Evolutionary conservation across 257 asterid species (phyloP).

Genomic region (Phtheirospermum japonicum): DNA sequence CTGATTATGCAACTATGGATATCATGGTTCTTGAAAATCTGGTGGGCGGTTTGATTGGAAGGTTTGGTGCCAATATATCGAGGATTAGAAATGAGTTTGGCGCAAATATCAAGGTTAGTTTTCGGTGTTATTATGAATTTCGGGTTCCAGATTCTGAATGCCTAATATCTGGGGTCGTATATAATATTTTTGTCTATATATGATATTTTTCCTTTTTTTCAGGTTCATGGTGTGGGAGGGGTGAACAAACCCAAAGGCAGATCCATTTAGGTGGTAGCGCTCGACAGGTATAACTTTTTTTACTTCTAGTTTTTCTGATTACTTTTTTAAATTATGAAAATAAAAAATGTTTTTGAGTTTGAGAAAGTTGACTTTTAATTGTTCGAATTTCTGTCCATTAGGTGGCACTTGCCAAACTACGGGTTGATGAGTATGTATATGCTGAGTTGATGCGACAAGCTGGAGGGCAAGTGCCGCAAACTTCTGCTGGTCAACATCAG

Average conservation of each 20-base stretch:
- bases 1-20: conserved; percentile 70
- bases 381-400: conserved; percentile 24
- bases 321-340: no score
- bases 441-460: neutral
- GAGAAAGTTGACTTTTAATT: no score
- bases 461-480: conserved; percentile 2
- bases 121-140: conserved; percentile 21
- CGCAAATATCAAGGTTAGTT: conserved; percentile 66
- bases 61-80: conserved; percentile 93
- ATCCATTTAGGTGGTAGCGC: conserved; percentile 81
- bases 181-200: neutral
- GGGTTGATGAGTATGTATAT: neutral
- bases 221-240: conserved; percentile 93
- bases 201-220: conserved; percentile 21
- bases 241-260: conserved; percentile 88
- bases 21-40: conserved; percentile 84
- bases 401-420: conserved; percentile 56
- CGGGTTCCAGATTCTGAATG: neutral
- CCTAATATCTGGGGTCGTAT: neutral
- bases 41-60: conserved; percentile 95
- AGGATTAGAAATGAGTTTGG: conserved; percentile 93
- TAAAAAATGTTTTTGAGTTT: no score
- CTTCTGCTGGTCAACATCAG: conserved; percentile 24
- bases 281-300: conserved; percentile 57
- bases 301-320: neutral